A percentile compares a stretch with the other conserved stretches of the same genome.
These are phyloP conservation scores for Fusarium goolgardi DNA, from an alignment of 2,329 filamentous ascomycete genomes.

Conservation along the genomic window DNA sequence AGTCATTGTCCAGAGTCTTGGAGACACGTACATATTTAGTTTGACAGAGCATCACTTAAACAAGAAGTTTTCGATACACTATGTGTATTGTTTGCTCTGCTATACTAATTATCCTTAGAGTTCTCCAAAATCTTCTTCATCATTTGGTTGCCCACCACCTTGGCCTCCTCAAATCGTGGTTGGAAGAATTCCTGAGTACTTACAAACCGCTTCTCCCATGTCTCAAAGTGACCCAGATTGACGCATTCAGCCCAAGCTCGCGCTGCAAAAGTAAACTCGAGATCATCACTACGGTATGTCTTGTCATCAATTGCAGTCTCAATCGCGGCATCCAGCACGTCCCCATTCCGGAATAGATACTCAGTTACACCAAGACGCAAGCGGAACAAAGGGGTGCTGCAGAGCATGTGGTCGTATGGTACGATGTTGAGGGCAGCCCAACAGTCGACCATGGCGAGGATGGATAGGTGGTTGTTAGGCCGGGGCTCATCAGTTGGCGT, in stretches of 20 bases:
- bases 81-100: background rate
- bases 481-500: slow-evolving; percentile 71
- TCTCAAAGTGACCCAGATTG: slow-evolving; percentile 89
- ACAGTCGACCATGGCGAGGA: slow-evolving; percentile 97
- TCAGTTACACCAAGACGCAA: slow-evolving; percentile 98
- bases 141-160: slow-evolving; percentile 93
- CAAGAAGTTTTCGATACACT: background rate
- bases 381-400: slow-evolving; percentile 95
- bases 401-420: slow-evolving; percentile 99
- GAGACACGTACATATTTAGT: slow-evolving; percentile 7
- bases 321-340: slow-evolving; percentile 84
- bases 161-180: slow-evolving; percentile 88
- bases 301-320: slow-evolving; percentile 88
- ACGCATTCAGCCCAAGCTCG: slow-evolving; percentile 96
- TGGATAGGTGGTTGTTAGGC: slow-evolving; percentile 92
- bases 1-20: slow-evolving; percentile 20
- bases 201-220: slow-evolving; percentile 91
- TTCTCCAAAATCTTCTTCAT: slow-evolving; percentile 94
- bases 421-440: slow-evolving; percentile 95
- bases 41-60: slow-evolving; percentile 12
- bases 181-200: slow-evolving; percentile 92
- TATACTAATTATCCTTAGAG: slow-evolving; percentile 58
- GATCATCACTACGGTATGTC: slow-evolving; percentile 92
- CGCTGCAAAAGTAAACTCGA: slow-evolving; percentile 98
- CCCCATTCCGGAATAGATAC: slow-evolving; percentile 87